Evolutionary conservation across 495 filamentous ascomycete genomes (phyloP).

Genomic region (Lindgomyces ingoldianus): DNA sequence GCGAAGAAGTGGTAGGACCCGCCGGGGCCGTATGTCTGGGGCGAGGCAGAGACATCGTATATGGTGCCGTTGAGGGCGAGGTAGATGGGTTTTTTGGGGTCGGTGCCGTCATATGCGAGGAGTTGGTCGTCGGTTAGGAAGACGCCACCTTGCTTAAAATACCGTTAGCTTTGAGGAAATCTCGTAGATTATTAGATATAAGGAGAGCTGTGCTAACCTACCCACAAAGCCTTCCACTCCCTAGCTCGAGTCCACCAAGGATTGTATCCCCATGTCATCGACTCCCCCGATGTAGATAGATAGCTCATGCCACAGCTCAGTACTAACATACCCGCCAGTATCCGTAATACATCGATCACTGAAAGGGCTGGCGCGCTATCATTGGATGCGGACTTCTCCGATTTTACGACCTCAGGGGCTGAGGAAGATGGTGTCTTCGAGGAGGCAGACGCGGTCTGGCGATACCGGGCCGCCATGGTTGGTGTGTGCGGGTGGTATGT

Average conservation of each 20-base stretch:
- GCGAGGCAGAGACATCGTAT: conserved; percentile 84
- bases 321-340: conserved; percentile 68
- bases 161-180: too few species aligned
- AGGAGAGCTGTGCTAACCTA: too few species aligned
- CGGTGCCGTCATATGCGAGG: conserved; percentile 71
- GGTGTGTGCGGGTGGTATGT: not conserved
- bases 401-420: not conserved
- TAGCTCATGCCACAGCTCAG: conserved; percentile 74
- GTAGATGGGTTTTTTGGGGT: conserved; percentile 77
- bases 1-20: conserved; percentile 87
- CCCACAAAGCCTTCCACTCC: conserved; percentile 38
- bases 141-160: conserved; percentile 57
- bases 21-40: conserved; percentile 79
- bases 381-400: conserved; percentile 1
- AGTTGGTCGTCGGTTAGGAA: conserved; percentile 74
- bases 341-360: conserved; percentile 72
- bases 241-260: conserved; percentile 65
- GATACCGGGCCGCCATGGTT: conserved; percentile 21
- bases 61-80: conserved; percentile 90
- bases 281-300: conserved; percentile 69
- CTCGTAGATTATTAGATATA: too few species aligned
- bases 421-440: not conserved
- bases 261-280: conserved; percentile 64
- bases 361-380: conserved; percentile 43
- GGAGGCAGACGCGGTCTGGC: not conserved